These are phyloP conservation scores for Saccharomyces kudriavzevii DNA, from an alignment of 805 yeast species.

Conservation along the genomic window DNA sequence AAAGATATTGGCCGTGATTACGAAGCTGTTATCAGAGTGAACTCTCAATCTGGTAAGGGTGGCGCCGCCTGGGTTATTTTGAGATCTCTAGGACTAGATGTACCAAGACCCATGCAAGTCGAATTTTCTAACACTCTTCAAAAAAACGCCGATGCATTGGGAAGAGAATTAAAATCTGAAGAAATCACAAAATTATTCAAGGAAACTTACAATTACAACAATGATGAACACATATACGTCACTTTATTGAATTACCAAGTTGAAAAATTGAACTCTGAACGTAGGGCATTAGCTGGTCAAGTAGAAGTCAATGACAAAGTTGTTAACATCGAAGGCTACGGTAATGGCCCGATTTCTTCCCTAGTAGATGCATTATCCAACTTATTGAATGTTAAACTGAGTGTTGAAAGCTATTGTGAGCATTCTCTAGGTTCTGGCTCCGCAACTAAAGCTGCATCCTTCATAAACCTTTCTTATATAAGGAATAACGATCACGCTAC, in stretches of 20 bases:
- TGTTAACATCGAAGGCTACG: constrained; percentile 45
- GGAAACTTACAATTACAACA: constrained; percentile 47
- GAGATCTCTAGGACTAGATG: constrained; percentile 65
- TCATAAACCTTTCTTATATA: constrained; percentile 32
- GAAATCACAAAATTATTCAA: constrained; percentile 64
- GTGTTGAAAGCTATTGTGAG: constrained; percentile 66
- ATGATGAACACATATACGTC: constrained; percentile 22
- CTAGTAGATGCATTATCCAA: constrained; percentile 53
- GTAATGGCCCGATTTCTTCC: constrained; percentile 81
- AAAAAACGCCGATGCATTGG: constrained; percentile 56
- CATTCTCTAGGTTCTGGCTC: constrained; percentile 75
- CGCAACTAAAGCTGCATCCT: constrained; percentile 68
- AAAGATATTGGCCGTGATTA: constrained; percentile 80
- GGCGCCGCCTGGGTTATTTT: constrained; percentile 85
- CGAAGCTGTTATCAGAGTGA: constrained; percentile 85
- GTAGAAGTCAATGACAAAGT: constrained; percentile 39
- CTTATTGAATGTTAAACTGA: constrained; percentile 41
- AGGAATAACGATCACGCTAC: constrained; percentile 9
- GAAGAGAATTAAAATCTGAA: constrained; percentile 57
- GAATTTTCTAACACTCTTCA: constrained; percentile 69
- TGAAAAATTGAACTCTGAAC: constrained; percentile 25
- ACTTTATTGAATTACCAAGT: constrained; percentile 43
- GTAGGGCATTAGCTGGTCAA: constrained; percentile 36
- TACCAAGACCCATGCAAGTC: constrained; percentile 74
- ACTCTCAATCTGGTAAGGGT: constrained; percentile 83